A percentile compares a stretch with the other conserved stretches of the same genome.
These are phyloP conservation scores for Phylloporus arenicola DNA, from an alignment of 768 basidiomycete species.

Conservation along the genomic window DNA sequence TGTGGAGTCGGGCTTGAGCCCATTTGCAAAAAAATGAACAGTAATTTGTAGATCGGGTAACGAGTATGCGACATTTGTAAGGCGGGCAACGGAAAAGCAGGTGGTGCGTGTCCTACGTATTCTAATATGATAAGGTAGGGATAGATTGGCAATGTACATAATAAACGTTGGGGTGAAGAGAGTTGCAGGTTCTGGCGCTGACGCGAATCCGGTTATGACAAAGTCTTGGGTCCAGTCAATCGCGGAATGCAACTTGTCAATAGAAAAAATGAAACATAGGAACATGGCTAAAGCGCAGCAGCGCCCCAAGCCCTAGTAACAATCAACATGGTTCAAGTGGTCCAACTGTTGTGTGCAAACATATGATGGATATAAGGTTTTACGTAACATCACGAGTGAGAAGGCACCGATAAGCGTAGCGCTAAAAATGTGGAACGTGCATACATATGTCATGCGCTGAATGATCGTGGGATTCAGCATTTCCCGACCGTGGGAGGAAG, in stretches of 20 bases:
- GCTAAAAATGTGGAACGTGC: not conserved
- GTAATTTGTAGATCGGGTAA: not conserved
- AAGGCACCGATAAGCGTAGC: conserved; percentile 10
- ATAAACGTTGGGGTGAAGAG: not conserved
- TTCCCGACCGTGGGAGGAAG: not conserved
- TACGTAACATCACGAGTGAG: not conserved
- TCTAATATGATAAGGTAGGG: not conserved
- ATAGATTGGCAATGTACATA: not conserved
- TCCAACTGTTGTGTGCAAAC: not conserved
- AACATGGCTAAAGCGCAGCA: not conserved
- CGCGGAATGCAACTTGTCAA: not conserved
- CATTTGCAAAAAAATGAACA: not conserved
- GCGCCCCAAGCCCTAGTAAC: not conserved
- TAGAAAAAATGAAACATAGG: not conserved
- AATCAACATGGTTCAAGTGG: not conserved
- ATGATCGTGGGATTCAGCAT: conserved; percentile 9
- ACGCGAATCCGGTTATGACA: not conserved
- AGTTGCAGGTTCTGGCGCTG: no score
- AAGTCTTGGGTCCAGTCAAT: not conserved
- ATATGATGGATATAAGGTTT: not conserved
- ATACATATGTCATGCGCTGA: not conserved
- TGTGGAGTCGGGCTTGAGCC: not conserved
- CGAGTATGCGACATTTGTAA: not conserved
- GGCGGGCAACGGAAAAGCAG: not conserved
- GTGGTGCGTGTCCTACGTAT: not conserved